Percentiles rank a stretch among this genome's conserved stretches.
Conservation (phyloP, 2,329 filamentous ascomycete species). For the Teratosphaeria destructans region DNA sequence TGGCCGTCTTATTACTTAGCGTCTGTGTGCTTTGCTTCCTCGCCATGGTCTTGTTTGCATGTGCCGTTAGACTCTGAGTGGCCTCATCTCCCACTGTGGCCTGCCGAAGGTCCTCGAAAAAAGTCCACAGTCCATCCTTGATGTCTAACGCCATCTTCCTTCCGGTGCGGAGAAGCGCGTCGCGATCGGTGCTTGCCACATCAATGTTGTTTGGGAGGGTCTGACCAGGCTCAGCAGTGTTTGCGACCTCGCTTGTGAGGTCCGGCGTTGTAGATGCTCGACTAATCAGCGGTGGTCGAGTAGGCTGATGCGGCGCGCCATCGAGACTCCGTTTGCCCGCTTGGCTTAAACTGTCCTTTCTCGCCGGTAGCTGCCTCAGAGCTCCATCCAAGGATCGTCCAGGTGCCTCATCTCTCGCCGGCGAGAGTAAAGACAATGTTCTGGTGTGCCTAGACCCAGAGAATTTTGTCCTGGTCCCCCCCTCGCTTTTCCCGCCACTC, state of each 20-base stretch:
- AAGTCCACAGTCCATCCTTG: constrained; percentile 81
- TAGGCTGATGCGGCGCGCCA: background rate
- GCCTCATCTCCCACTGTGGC: constrained; percentile 93
- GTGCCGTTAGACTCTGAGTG: constrained; percentile 40
- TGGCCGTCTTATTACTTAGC: constrained; percentile 4
- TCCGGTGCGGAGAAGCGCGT: constrained; percentile 44
- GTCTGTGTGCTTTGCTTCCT: background rate
- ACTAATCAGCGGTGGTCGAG: constrained; percentile 1
- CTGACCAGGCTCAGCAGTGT: constrained; percentile 16
- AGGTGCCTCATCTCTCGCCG: constrained; percentile 20
- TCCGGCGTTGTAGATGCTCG: constrained; percentile 14
- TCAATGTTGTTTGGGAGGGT: constrained; percentile 14
- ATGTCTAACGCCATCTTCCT: constrained; percentile 86
- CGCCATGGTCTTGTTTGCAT: background rate
- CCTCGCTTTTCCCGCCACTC: constrained; percentile 29
- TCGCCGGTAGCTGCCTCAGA: constrained; percentile 6
- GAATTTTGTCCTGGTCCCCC: constrained; percentile 48
- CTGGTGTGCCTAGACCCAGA: constrained; percentile 52
- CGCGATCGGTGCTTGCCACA: constrained; percentile 35
- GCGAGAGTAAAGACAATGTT: constrained; percentile 75
- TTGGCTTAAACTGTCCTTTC: constrained; percentile 15
- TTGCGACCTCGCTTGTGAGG: constrained; percentile 22
- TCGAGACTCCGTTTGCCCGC: background rate
- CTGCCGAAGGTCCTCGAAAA: constrained; percentile 89
- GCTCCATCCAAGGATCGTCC: background rate